Conservation (phyloP, 2,329 filamentous ascomycete species). For the Allantophomopsis lycopodina region DNA sequence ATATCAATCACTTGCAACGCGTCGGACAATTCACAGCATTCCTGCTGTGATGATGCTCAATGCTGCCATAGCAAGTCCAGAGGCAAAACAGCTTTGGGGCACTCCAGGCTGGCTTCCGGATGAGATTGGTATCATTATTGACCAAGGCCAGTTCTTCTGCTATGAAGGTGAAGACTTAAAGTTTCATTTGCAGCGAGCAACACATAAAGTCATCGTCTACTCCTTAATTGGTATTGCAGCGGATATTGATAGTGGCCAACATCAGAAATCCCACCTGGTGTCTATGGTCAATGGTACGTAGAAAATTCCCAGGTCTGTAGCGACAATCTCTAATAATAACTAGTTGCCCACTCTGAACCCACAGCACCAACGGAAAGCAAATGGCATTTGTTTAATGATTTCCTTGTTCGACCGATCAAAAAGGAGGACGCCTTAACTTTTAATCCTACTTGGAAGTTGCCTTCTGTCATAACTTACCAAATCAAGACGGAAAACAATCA, state of each 20-base stretch:
- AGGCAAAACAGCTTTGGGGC: conserved; percentile 73
- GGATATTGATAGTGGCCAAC: conserved; percentile 75
- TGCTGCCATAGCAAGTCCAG: conserved; percentile 56
- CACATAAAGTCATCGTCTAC: conserved; percentile 75
- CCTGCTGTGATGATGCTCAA: conserved; percentile 85
- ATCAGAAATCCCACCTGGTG: conserved; percentile 81
- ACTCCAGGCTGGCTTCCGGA: conserved; percentile 84
- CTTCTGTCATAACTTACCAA: conserved; percentile 79
- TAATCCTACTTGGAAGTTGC: conserved; percentile 83
- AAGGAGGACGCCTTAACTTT: conserved; percentile 80
- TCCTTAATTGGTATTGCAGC: conserved; percentile 82
- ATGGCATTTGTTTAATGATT: conserved; percentile 98
- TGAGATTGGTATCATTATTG: conserved; percentile 84
- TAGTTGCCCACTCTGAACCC: conserved; percentile 53
- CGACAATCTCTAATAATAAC: neutral
- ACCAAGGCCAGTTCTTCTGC: conserved; percentile 85
- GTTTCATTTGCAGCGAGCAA: conserved; percentile 63
- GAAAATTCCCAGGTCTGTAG: neutral
- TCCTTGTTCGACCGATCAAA: conserved; percentile 70
- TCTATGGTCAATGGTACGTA: conserved; percentile 71
- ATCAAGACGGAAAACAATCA: conserved; percentile 66
- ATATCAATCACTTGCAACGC: conserved; percentile 77
- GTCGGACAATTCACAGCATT: conserved; percentile 70
- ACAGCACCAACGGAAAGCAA: conserved; percentile 46
- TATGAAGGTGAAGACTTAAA: conserved; percentile 87